These are phyloP conservation scores for Aureobasidium pullulans DNA, from an alignment of 2,329 filamentous ascomycete species.

Conservation along the genomic window DNA sequence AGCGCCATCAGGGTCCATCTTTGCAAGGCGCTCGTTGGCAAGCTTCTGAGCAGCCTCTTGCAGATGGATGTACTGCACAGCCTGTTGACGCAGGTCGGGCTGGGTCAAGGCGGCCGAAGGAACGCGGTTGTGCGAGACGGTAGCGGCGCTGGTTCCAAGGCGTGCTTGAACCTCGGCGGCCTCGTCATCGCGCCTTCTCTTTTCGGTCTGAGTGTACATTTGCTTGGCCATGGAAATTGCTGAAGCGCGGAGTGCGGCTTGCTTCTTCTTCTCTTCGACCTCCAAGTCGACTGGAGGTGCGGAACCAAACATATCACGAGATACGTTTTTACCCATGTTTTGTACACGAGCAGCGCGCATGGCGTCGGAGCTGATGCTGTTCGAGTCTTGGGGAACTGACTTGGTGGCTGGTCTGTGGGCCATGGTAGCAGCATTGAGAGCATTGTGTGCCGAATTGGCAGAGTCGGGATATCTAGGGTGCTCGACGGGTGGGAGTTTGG, in stretches of 20 bases:
- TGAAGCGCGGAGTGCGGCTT: conserved; percentile 69
- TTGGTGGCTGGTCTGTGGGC: conserved; percentile 47
- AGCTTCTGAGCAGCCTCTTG: conserved; percentile 84
- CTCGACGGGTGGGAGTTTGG: conserved; percentile 47
- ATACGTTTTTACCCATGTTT: conserved; percentile 59
- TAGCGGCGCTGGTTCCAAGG: conserved; percentile 21
- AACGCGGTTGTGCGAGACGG: conserved; percentile 26
- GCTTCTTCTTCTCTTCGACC: conserved; percentile 63
- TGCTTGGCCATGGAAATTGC: conserved; percentile 83
- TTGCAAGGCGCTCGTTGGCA: conserved; percentile 74
- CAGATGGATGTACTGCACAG: conserved; percentile 52
- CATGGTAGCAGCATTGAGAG: conserved; percentile 63
- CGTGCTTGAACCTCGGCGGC: conserved; percentile 14
- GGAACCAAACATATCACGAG: conserved; percentile 69
- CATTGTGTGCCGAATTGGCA: conserved; percentile 56
- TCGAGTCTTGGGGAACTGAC: conserved; percentile 6
- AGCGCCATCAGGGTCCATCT: conserved; percentile 62
- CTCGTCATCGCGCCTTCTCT: conserved; percentile 49
- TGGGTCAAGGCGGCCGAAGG: conserved; percentile 24
- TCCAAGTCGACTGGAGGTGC: conserved; percentile 65
- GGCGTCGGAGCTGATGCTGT: conserved; percentile 36
- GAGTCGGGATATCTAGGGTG: conserved; percentile 46
- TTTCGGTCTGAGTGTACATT: conserved; percentile 65
- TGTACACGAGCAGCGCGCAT: conserved; percentile 56
- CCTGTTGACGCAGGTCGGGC: conserved; percentile 46